Evolutionary conservation across 148 eudicot species (phyloP), one percentile per base, ranked within the genome.

Genomic region (Heliamphora exappendiculata): DNA sequence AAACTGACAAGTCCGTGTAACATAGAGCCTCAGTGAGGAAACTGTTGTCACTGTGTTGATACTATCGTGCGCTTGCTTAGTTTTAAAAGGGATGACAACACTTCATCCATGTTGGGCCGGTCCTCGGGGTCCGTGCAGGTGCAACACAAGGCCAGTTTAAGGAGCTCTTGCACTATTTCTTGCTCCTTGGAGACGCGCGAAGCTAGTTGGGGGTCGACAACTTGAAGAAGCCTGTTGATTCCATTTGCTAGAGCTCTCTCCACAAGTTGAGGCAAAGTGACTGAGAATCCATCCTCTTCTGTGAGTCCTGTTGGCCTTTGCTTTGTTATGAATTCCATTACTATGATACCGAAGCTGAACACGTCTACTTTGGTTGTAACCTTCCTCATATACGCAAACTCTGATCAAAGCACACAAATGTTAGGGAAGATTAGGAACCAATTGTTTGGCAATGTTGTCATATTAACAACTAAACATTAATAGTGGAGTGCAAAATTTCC

Each of bases 361-460:
- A 95, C 85, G 42, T 95, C 97, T 42, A 92, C 94, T 80, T 92
- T 91, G 44, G 99, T 89, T 7, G 97, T 92, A 29, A 91, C 86
- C 71, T 79, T 83, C 85, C 90, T 86, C 94, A 91, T 92, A 69
- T 88, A 95, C 72, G 99, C 97, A 72, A 89, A 86, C 78, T 92
- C 97, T 92, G 93, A 22, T 68, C 54, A 24, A 28, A 67, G 64
- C 20, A 79, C 28, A 39, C 2, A 39, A 13, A 64, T 14, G 31
- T 73, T 73, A 16, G 24, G 26, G 68, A 42, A 77, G 41, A 45
- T 70, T 2, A 47, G 28, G 20, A 70, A 67, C 26, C 33, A 41
- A 67, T 17, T 44, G 72, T 67, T 67, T 22, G 34, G 34, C 47
- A n/a, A 28, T 9, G 42, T 22, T 42, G 50, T 4, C 33, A 44